These are phyloP conservation scores for Jamesozyma lodderae DNA, from an alignment of 805 yeast species.

Conservation along the genomic window DNA sequence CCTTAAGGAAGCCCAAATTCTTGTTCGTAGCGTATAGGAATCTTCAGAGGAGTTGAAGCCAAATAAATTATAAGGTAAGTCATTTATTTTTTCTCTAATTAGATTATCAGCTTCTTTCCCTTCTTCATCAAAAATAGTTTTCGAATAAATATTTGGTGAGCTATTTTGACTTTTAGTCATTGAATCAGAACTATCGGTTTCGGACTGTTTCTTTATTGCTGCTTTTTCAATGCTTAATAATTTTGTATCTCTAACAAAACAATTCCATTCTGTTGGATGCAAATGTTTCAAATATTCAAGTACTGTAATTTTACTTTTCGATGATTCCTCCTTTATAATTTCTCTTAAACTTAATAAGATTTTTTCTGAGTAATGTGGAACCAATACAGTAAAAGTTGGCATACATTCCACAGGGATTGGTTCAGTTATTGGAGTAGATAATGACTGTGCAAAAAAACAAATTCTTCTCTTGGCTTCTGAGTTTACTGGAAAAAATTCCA, in stretches of 20 bases:
- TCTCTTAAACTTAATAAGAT: conserved; percentile 69
- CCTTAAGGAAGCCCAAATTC: conserved; percentile 81
- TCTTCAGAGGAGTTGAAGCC: conserved; percentile 65
- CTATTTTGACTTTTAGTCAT: no score
- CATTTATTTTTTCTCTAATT: conserved; percentile 40
- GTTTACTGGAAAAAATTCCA: conserved; percentile 45
- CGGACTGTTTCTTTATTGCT: not conserved
- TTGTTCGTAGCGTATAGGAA: conserved; percentile 56
- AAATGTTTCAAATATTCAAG: conserved; percentile 70
- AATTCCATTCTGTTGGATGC: conserved; percentile 70
- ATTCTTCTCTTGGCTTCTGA: conserved; percentile 78
- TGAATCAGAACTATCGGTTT: not conserved
- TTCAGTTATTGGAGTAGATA: conserved; percentile 78
- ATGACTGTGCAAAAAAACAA: conserved; percentile 82
- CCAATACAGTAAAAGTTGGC: conserved; percentile 76
- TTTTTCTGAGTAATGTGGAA: conserved; percentile 84
- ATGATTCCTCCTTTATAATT: conserved; percentile 60
- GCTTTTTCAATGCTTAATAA: conserved; percentile 28
- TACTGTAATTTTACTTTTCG: conserved; percentile 53
- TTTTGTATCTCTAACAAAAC: conserved; percentile 70
- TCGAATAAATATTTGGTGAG: not conserved
- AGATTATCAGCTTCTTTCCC: conserved; percentile 12
- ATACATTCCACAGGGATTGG: conserved; percentile 55
- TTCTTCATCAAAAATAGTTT: not conserved
- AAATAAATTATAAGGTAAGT: conserved; percentile 59